These are phyloP conservation scores for Ceratobasidium papillatum DNA, from an alignment of 1,284 basidiomycete genomes.

Conservation along the genomic window DNA sequence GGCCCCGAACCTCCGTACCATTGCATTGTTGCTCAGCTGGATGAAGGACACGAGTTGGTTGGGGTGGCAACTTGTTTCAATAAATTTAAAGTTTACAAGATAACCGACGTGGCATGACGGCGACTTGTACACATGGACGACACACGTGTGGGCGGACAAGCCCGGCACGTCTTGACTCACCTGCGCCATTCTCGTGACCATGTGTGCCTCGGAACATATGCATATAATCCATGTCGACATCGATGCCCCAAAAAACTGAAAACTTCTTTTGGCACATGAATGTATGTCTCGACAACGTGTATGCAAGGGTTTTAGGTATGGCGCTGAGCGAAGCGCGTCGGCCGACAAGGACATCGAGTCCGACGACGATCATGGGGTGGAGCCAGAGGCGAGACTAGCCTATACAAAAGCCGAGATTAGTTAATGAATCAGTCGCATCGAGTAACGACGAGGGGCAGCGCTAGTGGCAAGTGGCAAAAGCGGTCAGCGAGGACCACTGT, in stretches of 20 bases:
- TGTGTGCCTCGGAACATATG: slow-evolving; percentile 15
- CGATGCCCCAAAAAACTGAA: slow-evolving; percentile 23
- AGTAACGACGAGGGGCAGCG: background rate
- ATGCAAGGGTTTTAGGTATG: background rate
- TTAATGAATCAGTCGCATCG: background rate
- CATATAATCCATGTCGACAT: slow-evolving; percentile 16
- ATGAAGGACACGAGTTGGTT: background rate
- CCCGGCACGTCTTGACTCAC: background rate
- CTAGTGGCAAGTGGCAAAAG: background rate
- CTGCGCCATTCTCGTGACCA: background rate
- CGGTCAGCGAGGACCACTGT: background rate
- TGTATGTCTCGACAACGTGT: background rate
- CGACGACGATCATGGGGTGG: slow-evolving; percentile 6
- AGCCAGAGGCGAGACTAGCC: background rate
- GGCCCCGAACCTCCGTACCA: background rate
- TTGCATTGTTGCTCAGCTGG: background rate
- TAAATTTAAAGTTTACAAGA: background rate
- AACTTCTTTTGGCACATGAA: background rate
- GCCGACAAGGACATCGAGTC: slow-evolving; percentile 24
- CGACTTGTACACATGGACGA: background rate
- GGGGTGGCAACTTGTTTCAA: background rate
- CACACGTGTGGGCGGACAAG: slow-evolving; percentile 5
- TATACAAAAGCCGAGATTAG: background rate
- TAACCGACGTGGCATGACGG: slow-evolving; percentile 8
- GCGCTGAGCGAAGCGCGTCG: slow-evolving; percentile 17